Conservation (phyloP, 2,329 filamentous ascomycete species). For the Neofusicoccum kwambonambiense region DNA sequence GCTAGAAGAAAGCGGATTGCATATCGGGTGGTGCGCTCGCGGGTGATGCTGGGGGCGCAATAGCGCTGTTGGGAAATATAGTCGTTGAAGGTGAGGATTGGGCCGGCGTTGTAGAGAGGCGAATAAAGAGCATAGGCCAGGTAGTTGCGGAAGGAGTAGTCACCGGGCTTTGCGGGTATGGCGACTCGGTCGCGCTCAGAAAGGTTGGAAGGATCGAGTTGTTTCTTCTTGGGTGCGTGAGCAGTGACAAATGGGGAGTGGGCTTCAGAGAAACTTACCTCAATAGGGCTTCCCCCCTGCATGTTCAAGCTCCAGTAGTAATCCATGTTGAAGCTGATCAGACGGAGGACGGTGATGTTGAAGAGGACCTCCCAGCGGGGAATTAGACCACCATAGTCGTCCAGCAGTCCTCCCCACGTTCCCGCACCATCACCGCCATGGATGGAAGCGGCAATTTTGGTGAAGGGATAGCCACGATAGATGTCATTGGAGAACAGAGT, state of each 20-base stretch:
- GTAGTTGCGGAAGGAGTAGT: constrained; percentile 84
- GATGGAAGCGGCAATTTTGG: constrained; percentile 51
- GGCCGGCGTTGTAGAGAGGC: constrained; percentile 87
- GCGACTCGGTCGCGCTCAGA: constrained; percentile 85
- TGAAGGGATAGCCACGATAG: constrained; percentile 71
- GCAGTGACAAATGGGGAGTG: constrained; percentile 30
- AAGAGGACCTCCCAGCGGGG: constrained; percentile 95
- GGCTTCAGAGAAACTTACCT: constrained; percentile 61
- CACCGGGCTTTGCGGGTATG: constrained; percentile 66
- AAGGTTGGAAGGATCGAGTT: constrained; percentile 81
- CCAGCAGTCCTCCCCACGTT: constrained; percentile 69
- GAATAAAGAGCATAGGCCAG: constrained; percentile 87
- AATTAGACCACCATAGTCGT: constrained; percentile 79
- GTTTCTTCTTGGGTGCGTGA: constrained; percentile 91
- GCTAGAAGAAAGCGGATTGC: constrained; percentile 76
- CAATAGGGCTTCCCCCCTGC: constrained; percentile 64
- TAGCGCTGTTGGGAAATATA: constrained; percentile 86
- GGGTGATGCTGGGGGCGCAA: constrained; percentile 67
- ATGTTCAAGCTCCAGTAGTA: constrained; percentile 86
- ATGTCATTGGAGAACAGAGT: constrained; percentile 90
- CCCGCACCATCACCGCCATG: constrained; percentile 38
- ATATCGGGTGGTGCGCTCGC: constrained; percentile 72
- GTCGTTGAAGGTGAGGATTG: constrained; percentile 97
- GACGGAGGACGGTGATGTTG: constrained; percentile 86
- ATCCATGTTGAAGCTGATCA: constrained; percentile 97